phyloP scores from a whole-genome alignment of 1,284 basidiomycete species.

The Cryptococcus deneoformans region DNA sequence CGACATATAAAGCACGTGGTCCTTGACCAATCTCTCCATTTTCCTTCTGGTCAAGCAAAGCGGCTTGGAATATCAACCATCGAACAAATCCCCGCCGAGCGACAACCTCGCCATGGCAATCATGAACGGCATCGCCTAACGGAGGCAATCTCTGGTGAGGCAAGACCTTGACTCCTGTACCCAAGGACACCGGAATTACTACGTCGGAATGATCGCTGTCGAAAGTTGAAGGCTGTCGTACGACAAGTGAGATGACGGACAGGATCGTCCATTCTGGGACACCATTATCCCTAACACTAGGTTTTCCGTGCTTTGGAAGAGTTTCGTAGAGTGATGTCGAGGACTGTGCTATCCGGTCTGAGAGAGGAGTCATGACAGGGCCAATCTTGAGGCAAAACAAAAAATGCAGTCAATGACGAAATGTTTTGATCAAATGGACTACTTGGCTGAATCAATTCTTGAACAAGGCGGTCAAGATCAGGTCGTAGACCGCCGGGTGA shows the following conservation, averaged over 20 bases:
- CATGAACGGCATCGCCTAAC: conserved; percentile 79
- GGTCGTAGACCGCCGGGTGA: too few relatives aligned
- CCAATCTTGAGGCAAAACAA: too few relatives aligned
- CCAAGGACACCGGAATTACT: conserved; percentile 64
- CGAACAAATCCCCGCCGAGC: conserved; percentile 72
- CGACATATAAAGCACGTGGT: conserved; percentile 9
- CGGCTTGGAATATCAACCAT: conserved; percentile 62
- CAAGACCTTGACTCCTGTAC: conserved; percentile 83
- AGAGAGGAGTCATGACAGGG: not conserved
- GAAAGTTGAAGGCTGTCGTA: not conserved
- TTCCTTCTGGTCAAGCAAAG: not conserved
- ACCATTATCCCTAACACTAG: conserved; percentile 40
- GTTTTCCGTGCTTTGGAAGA: conserved; percentile 45
- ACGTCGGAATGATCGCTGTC: too few relatives aligned
- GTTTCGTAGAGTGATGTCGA: conserved; percentile 26
- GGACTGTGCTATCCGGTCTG: conserved; percentile 11
- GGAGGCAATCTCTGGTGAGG: conserved; percentile 62
- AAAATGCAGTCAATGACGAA: too few relatives aligned
- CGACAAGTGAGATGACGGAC: conserved; percentile 37
- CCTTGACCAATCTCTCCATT: conserved; percentile 57
- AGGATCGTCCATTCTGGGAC: conserved; percentile 51
- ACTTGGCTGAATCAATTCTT: too few relatives aligned
- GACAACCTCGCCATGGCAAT: conserved; percentile 86
- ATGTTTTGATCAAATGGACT: too few relatives aligned
- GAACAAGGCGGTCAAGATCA: too few relatives aligned